Evolutionary conservation across 2,329 filamentous ascomycete genomes (phyloP).

Genomic region (Xylaria polymorpha): DNA sequence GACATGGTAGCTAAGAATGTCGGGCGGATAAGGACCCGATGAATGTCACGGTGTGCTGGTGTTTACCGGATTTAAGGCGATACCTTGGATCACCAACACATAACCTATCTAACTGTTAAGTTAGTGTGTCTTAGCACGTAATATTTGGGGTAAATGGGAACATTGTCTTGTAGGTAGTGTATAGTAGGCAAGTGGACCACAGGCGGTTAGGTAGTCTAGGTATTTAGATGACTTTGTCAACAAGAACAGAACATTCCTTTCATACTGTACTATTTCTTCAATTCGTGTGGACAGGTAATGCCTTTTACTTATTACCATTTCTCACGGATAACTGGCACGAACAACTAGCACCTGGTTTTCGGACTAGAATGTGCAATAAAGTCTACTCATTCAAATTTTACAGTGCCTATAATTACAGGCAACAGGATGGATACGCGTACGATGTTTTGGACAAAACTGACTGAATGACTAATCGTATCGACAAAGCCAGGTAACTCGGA

Average conservation of each 20-base stretch:
- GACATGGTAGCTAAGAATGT: neutral
- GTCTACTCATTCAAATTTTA: neutral
- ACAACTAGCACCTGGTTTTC: neutral
- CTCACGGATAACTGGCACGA: neutral
- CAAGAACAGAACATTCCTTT: neutral
- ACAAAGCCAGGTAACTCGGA: neutral
- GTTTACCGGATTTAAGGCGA: constrained; percentile 3
- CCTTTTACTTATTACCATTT: neutral
- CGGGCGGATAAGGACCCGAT: neutral
- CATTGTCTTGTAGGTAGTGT: neutral
- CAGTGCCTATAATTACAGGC: neutral
- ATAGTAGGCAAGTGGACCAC: constrained; percentile 1
- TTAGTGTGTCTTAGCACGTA: neutral
- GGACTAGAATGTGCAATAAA: neutral
- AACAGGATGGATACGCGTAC: too few relatives aligned
- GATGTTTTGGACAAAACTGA: neutral
- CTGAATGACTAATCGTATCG: constrained; percentile 3
- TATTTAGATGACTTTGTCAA: neutral
- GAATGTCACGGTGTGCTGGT: neutral
- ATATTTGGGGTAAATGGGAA: constrained; percentile 1
- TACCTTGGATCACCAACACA: neutral
- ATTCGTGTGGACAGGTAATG: too few relatives aligned
- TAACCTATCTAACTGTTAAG: neutral
- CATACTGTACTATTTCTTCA: neutral
- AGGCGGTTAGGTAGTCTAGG: too few relatives aligned